A percentile compares a stretch with the other conserved stretches of the same genome.
These are phyloP conservation scores for Amylocarpus encephaloides DNA, from an alignment of 2,329 filamentous ascomycete species.

Conservation along the genomic window DNA sequence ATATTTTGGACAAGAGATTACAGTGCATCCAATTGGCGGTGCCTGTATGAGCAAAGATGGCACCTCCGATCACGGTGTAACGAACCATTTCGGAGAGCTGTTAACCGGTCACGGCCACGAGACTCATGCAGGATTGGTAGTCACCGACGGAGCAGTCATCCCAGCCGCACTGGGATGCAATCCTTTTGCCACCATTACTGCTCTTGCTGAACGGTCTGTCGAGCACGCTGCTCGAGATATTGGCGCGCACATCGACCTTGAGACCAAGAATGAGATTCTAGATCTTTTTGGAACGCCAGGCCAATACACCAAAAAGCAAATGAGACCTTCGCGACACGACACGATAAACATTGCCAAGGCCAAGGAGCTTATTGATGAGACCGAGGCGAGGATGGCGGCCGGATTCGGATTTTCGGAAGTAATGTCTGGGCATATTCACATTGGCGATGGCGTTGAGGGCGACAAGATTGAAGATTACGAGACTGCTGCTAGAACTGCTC, in stretches of 20 bases:
- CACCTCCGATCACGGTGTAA: constrained; percentile 50
- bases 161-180: constrained; percentile 59
- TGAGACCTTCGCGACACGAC: constrained; percentile 12
- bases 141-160: constrained; percentile 55
- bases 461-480: constrained; percentile 47
- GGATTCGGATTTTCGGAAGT: constrained; percentile 58
- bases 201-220: constrained; percentile 59
- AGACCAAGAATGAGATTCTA: constrained; percentile 42
- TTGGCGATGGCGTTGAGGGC: constrained; percentile 35
- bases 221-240: constrained; percentile 43
- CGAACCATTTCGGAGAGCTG: constrained; percentile 55
- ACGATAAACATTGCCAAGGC: constrained; percentile 36
- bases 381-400: constrained; percentile 32
- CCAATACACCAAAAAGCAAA: constrained; percentile 16
- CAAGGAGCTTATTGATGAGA: constrained; percentile 33
- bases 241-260: constrained; percentile 35
- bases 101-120: constrained; percentile 47
- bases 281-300: constrained; percentile 49
- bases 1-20: constrained; percentile 51
- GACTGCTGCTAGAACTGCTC: constrained; percentile 45
- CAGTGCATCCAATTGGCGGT: constrained; percentile 61
- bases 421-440: constrained; percentile 56
- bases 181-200: constrained; percentile 63
- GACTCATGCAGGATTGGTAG: constrained; percentile 51
- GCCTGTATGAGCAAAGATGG: constrained; percentile 56